Conservation (phyloP, 768 basidiomycete species). For the Suillus weaverae region DNA sequence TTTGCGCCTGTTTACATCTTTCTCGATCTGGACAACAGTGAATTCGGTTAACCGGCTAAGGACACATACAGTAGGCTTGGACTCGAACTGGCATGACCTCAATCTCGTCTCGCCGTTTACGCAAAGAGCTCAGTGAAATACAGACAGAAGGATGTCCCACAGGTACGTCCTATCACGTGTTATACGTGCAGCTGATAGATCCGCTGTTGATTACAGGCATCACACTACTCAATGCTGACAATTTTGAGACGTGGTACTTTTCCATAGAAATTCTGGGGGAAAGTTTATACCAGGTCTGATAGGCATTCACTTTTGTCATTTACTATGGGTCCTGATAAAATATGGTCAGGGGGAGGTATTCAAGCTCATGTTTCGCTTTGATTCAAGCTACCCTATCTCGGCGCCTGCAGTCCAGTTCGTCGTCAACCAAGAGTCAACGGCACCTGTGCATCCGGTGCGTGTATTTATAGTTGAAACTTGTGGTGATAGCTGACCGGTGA, state of each 20-base stretch:
- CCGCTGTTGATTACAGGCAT: conserved; percentile 53
- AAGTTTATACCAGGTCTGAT: conserved; percentile 66
- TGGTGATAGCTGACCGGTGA: conserved; percentile 12
- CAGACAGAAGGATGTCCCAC: conserved; percentile 64
- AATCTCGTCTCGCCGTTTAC: conserved; percentile 62
- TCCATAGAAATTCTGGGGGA: conserved; percentile 85
- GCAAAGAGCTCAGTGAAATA: conserved; percentile 73
- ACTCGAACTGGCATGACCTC: conserved; percentile 48
- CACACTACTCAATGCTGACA: conserved; percentile 68
- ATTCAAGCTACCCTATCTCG: conserved; percentile 80
- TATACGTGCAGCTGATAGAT: neutral
- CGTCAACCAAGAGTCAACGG: conserved; percentile 56
- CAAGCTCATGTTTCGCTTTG: conserved; percentile 81
- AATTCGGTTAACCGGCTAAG: neutral
- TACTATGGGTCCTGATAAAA: neutral
- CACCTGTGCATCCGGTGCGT: conserved; percentile 81
- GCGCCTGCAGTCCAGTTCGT: conserved; percentile 88
- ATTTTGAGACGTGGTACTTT: conserved; percentile 77
- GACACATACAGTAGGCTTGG: conserved; percentile 13
- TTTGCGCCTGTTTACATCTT: conserved; percentile 41
- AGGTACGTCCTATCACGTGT: conserved; percentile 36
- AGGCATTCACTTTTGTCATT: conserved; percentile 5
- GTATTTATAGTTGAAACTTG: neutral
- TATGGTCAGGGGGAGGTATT: conserved; percentile 65
- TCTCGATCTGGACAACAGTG: conserved; percentile 11